Evolutionary conservation across 768 basidiomycete species (phyloP).

Genomic region (Tulasnella sp.): DNA sequence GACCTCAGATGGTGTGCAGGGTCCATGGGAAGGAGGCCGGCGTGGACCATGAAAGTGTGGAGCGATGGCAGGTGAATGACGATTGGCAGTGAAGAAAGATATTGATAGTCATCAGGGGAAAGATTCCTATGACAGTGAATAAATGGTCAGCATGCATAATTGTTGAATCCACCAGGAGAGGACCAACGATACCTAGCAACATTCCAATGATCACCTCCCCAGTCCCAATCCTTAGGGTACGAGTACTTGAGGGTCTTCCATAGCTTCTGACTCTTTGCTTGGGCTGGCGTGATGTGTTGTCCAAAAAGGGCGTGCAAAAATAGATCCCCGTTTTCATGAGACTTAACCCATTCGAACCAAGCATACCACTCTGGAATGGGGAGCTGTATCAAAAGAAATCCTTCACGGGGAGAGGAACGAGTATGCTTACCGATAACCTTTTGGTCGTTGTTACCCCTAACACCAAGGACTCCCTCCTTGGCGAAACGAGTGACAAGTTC

Average conservation of each 20-base stretch:
- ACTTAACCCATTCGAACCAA: slow-evolving; percentile 73
- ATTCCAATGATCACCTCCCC: slow-evolving; percentile 66
- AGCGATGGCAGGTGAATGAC: slow-evolving; percentile 61
- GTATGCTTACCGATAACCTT: slow-evolving; percentile 38
- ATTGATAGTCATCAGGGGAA: slow-evolving; percentile 47
- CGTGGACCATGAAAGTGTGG: slow-evolving; percentile 73
- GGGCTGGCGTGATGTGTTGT: slow-evolving; percentile 23
- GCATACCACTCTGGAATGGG: slow-evolving; percentile 55
- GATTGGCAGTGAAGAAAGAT: slow-evolving; percentile 61
- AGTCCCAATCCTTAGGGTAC: slow-evolving; percentile 56
- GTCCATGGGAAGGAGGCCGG: slow-evolving; percentile 66
- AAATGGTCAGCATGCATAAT: neutral
- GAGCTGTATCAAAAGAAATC: neutral
- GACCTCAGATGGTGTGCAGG: slow-evolving; percentile 40
- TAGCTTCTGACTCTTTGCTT: slow-evolving; percentile 2
- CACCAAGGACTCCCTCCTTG: slow-evolving; percentile 52
- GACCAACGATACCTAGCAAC: slow-evolving; percentile 43
- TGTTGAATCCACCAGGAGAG: neutral
- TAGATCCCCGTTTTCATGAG: slow-evolving; percentile 32
- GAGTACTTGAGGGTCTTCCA: slow-evolving; percentile 22
- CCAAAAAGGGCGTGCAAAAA: slow-evolving; percentile 39
- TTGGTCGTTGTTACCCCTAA: slow-evolving; percentile 94
- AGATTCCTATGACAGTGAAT: slow-evolving; percentile 33
- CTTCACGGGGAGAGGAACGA: neutral
- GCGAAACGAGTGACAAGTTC: slow-evolving; percentile 56